These are phyloP conservation scores for Carex myosuroides DNA, from an alignment of 176 grass and related monocot genomes.

Conservation along the genomic window DNA sequence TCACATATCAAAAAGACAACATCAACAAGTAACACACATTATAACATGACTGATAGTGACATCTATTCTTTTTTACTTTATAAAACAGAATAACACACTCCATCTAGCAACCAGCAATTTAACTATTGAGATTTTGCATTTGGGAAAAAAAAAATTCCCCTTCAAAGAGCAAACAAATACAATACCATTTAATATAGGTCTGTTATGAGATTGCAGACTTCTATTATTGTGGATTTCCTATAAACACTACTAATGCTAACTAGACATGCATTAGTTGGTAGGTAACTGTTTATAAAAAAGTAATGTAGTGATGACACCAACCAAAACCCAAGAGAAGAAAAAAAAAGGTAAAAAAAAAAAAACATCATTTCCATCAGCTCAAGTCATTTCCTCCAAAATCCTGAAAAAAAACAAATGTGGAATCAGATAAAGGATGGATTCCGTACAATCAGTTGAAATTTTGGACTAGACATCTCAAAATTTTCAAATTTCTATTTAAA, in stretches of 20 bases:
- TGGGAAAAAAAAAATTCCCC: neutral
- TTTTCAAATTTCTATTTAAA: neutral
- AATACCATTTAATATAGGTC: neutral
- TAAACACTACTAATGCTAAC: neutral
- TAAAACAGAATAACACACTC: neutral
- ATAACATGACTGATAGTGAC: neutral
- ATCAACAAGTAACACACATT: neutral
- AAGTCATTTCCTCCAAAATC: conserved; percentile 23
- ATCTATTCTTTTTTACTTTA: neutral
- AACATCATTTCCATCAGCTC: conserved; percentile 47
- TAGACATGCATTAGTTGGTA: conserved; percentile 25
- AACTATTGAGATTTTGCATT: neutral
- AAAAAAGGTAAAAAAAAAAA: conserved; percentile 26
- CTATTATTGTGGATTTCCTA: neutral
- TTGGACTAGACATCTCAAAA: neutral
- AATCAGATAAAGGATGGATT: neutral
- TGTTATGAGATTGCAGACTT: neutral
- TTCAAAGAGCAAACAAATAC: neutral
- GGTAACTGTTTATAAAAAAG: neutral
- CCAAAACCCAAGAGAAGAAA: conserved; percentile 20
- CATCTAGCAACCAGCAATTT: neutral
- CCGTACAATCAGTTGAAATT: neutral
- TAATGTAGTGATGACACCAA: neutral
- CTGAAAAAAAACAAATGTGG: conserved; percentile 7
- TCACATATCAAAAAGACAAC: neutral